Conservation (phyloP, 768 basidiomycete species). For the Tricholoma bakamatsutake region DNA sequence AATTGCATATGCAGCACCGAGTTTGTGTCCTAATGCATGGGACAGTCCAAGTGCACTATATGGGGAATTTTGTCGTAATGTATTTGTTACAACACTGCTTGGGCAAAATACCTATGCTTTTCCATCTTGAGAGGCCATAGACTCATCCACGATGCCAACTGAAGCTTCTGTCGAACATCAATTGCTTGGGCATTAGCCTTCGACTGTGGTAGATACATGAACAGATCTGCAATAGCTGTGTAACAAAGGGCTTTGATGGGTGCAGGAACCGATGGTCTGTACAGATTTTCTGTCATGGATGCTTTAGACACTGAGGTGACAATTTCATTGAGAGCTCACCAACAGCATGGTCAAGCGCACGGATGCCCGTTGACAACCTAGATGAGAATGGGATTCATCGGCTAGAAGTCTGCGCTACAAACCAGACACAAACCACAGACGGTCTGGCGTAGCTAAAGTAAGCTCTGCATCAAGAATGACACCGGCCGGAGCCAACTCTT, state of each 20-base stretch:
- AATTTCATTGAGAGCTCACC: slow-evolving; percentile 32
- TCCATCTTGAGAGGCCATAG: slow-evolving; percentile 61
- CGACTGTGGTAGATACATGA: slow-evolving; percentile 63
- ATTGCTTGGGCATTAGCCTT: slow-evolving; percentile 54
- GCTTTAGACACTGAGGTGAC: slow-evolving; percentile 1
- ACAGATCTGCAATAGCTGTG: slow-evolving; percentile 63
- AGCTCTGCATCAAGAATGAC: slow-evolving; percentile 76
- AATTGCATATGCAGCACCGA: slow-evolving; percentile 68
- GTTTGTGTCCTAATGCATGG: slow-evolving; percentile 67
- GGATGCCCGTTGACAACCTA: slow-evolving; percentile 76
- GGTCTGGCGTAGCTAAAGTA: slow-evolving; percentile 66
- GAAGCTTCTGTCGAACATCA: slow-evolving; percentile 59
- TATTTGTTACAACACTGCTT: not conserved
- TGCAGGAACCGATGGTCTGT: slow-evolving; percentile 46
- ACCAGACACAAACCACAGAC: slow-evolving; percentile 50
- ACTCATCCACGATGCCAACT: slow-evolving; percentile 79
- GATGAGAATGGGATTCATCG: slow-evolving; percentile 5
- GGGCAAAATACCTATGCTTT: slow-evolving; percentile 40
- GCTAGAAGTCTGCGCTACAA: not conserved
- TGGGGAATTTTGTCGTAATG: not conserved
- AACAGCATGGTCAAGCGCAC: slow-evolving; percentile 75
- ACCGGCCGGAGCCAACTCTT: slow-evolving; percentile 58
- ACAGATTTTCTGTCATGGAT: slow-evolving; percentile 49
- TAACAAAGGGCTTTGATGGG: slow-evolving; percentile 64
- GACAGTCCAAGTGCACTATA: slow-evolving; percentile 65